A percentile compares a stretch with the other conserved stretches of the same genome.
These are phyloP conservation scores for Lathyrus sativus DNA, from an alignment of 306 rosid species.

Conservation along the genomic window DNA sequence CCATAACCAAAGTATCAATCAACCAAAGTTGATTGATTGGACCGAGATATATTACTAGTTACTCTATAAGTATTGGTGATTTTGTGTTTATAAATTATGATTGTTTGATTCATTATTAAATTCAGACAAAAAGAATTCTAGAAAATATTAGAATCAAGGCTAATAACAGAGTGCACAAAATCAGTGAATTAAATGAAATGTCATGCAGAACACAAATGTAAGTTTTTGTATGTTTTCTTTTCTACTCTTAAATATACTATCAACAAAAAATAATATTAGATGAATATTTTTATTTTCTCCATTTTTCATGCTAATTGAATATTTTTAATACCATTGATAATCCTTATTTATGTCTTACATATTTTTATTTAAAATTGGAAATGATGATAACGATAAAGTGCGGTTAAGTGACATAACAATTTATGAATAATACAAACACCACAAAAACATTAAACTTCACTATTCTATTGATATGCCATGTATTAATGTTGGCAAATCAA, in stretches of 20 bases:
- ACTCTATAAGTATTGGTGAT: neutral
- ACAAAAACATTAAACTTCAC: constrained; percentile 23
- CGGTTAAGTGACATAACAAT: constrained; percentile 41
- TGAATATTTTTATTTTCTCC: neutral
- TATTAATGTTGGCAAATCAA: constrained; percentile 57
- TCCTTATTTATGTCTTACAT: constrained; percentile 5
- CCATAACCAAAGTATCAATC: constrained; percentile 39
- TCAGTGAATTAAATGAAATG: constrained; percentile 54
- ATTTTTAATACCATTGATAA: neutral
- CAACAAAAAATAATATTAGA: too few species aligned
- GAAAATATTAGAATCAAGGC: constrained; percentile 48
- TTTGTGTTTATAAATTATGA: neutral
- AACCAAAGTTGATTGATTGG: constrained; percentile 46
- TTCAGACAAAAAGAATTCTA: constrained; percentile 49
- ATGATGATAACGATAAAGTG: constrained; percentile 38
- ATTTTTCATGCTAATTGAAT: neutral
- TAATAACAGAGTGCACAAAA: constrained; percentile 49
- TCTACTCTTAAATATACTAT: neutral
- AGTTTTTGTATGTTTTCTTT: neutral
- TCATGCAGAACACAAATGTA: constrained; percentile 50
- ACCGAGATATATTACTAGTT: constrained; percentile 36
- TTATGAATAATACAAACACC: constrained; percentile 34
- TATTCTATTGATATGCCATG: constrained; percentile 53
- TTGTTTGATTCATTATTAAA: neutral
- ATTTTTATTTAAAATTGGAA: constrained; percentile 35